These are phyloP conservation scores for Fusarium sp. DNA, from an alignment of 2,329 filamentous ascomycete genomes.

Conservation along the genomic window DNA sequence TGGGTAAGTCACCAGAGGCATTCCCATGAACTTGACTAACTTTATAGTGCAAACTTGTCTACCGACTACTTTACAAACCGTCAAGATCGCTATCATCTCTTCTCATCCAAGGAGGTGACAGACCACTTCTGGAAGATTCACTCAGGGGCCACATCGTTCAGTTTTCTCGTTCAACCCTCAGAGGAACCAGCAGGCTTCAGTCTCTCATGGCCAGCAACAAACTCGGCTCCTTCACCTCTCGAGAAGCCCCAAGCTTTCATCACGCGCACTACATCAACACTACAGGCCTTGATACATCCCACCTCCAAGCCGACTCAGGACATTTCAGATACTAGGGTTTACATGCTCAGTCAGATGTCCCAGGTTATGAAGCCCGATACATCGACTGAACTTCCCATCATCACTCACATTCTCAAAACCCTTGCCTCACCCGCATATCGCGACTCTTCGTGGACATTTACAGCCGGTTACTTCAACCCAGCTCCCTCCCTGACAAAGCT, in stretches of 20 bases:
- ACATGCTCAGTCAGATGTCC: conserved; percentile 89
- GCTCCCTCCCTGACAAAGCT: conserved; percentile 84
- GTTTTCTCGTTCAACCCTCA: conserved; percentile 80
- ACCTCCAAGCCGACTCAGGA: conserved; percentile 30
- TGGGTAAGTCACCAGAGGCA: conserved; percentile 63
- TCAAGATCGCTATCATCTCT: conserved; percentile 94
- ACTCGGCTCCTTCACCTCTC: conserved; percentile 81
- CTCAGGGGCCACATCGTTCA: conserved; percentile 79
- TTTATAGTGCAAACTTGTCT: conserved; percentile 80
- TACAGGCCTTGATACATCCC: conserved; percentile 73
- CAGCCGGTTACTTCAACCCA: conserved; percentile 98
- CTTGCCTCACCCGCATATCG: conserved; percentile 73
- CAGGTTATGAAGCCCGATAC: conserved; percentile 82
- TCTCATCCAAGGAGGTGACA: conserved; percentile 81
- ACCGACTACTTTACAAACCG: conserved; percentile 96
- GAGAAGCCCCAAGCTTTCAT: conserved; percentile 77
- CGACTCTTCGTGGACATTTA: conserved; percentile 91
- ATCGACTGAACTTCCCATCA: conserved; percentile 88
- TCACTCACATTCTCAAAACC: conserved; percentile 78
- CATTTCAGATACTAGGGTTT: conserved; percentile 76
- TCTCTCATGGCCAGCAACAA: conserved; percentile 79
- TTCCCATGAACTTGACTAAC: conserved; percentile 20
- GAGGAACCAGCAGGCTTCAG: conserved; percentile 66
- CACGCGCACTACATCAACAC: conserved; percentile 71
- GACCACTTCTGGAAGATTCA: conserved; percentile 87